A percentile compares a stretch with the other conserved stretches of the same genome.
Conservation (phyloP, 176 grass and related monocot genomes). For the Saccharum spontaneum region DNA sequence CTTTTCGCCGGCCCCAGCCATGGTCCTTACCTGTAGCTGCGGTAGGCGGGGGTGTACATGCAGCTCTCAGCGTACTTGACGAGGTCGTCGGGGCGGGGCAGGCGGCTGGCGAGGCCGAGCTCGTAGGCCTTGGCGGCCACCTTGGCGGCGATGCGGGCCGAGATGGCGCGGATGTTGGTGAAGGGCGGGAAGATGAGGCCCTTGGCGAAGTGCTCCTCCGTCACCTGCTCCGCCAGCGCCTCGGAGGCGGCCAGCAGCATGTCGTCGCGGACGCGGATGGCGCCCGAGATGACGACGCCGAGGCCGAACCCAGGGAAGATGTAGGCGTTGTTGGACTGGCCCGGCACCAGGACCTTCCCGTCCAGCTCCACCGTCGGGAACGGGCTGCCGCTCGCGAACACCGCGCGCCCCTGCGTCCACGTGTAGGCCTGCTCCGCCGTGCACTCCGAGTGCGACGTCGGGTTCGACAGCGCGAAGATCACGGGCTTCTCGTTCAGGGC, state of each 20-base stretch:
- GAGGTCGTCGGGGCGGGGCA: slow-evolving; percentile 78
- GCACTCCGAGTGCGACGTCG: slow-evolving; percentile 95
- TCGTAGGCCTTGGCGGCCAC: slow-evolving; percentile 91
- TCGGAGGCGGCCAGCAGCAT: slow-evolving; percentile 88
- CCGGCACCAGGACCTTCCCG: slow-evolving; percentile 61
- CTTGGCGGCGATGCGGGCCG: slow-evolving; percentile 81
- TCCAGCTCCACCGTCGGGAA: slow-evolving; percentile 79
- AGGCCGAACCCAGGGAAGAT: slow-evolving; percentile 94
- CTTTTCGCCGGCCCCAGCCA: neutral
- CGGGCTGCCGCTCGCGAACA: slow-evolving; percentile 95
- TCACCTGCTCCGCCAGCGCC: slow-evolving; percentile 76
- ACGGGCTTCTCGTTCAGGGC: slow-evolving; percentile 76
- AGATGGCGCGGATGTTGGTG: slow-evolving; percentile 90
- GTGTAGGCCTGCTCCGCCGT: slow-evolving; percentile 90
- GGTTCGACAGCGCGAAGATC: slow-evolving; percentile 92
- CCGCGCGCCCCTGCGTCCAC: slow-evolving; percentile 70
- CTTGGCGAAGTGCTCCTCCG: slow-evolving; percentile 62
- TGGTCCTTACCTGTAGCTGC: slow-evolving; percentile 47
- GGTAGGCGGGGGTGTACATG: slow-evolving; percentile 90
- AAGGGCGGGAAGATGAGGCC: slow-evolving; percentile 93
- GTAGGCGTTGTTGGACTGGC: slow-evolving; percentile 95
- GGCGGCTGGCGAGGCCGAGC: slow-evolving; percentile 74
- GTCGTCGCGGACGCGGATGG: slow-evolving; percentile 90
- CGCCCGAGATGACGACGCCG: slow-evolving; percentile 83
- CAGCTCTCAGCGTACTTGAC: slow-evolving; percentile 88